A percentile compares a stretch with the other conserved stretches of the same genome.
Evolutionary conservation across 305 asterid genomes (phyloP).

Genomic region (Fraxinus dipetala): DNA sequence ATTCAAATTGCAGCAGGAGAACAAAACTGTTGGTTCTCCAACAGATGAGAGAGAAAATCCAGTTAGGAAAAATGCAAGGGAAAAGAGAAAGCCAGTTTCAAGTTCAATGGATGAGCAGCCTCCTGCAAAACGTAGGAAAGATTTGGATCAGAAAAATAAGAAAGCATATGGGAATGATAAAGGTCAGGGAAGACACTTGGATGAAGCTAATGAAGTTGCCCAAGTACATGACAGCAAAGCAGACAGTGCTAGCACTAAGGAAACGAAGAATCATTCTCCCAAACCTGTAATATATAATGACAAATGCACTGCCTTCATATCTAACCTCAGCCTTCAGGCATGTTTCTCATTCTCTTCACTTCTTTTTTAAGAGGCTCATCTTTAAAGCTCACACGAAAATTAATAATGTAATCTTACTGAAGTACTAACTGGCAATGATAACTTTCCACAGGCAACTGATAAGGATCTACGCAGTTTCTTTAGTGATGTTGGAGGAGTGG

Average conservation of each 20-base stretch:
- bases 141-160: slow-evolving; percentile 37
- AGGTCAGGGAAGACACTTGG: slow-evolving; percentile 33
- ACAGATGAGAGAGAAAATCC: slow-evolving; percentile 49
- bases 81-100: slow-evolving; percentile 67
- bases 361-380: slow-evolving; percentile 17
- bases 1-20: slow-evolving; percentile 71
- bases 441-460: slow-evolving; percentile 56
- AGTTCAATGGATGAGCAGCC: slow-evolving; percentile 48
- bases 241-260: slow-evolving; percentile 38
- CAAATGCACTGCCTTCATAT: slow-evolving; percentile 83
- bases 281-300: slow-evolving; percentile 53
- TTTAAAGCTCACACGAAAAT: slow-evolving; percentile 7
- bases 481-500: slow-evolving; percentile 84
- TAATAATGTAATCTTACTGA: not conserved
- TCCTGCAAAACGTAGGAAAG: slow-evolving; percentile 65
- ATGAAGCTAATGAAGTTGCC: slow-evolving; percentile 42
- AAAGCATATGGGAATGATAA: slow-evolving; percentile 35
- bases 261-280: slow-evolving; percentile 36
- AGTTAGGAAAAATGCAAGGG: slow-evolving; percentile 47
- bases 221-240: slow-evolving; percentile 33
- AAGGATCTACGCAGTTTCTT: slow-evolving; percentile 66
- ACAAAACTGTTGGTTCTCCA: slow-evolving; percentile 39
- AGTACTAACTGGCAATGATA: slow-evolving; percentile 8
- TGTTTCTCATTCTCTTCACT: slow-evolving; percentile 28
- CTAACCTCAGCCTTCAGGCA: slow-evolving; percentile 69